Base-by-base conservation (phyloP, 257 asterid species). In the Petunia secreta region DNA sequence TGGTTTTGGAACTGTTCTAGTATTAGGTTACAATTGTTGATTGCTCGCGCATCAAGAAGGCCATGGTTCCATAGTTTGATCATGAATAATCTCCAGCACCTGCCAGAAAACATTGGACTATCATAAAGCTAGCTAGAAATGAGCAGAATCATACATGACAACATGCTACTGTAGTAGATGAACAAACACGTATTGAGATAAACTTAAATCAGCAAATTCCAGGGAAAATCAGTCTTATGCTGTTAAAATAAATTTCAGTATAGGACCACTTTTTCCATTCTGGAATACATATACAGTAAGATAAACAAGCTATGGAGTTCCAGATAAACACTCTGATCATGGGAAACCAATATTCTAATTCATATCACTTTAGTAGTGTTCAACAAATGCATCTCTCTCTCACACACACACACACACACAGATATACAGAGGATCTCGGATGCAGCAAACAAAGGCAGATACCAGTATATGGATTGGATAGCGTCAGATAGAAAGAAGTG, bases 81-180 rank as follows among this genome's bases (percentile, higher is more conserved):
- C 99, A 96, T 92, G 63, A 92, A 92, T 59, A 96, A 85, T 87
- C 94, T 92, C 99, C 99, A 96, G 80, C 98, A 92, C 97, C 99
- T 96, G 88, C 81, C 80, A 83, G 48, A 9, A 40, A 53, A 44
- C 1, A 69, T 5, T 8, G 14, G 36, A 55, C 46, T 10, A 62
- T 4, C 25, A 65, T 25, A 52, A 79, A 46, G 48, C 75, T 71
- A 48, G 11, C 43, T 25, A 8, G 11, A 52, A 9, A 69, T 46
- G 25, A 69, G 60, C 25, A 48, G 11, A 4, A 1, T 3, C 1
- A 13, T 66, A 40, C 13, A 66, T 40, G 52, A 66, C 53, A 41
- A 16, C 38, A 7, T 66, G 75, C 57, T 48, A 48, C 60, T 25
- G 77, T 71, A 48, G 34, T 46, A 46, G 11, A 14, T 50, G 44